Evolutionary conservation across 768 basidiomycete species (phyloP).

Genomic region (Chalciporus sphaerocephalus): DNA sequence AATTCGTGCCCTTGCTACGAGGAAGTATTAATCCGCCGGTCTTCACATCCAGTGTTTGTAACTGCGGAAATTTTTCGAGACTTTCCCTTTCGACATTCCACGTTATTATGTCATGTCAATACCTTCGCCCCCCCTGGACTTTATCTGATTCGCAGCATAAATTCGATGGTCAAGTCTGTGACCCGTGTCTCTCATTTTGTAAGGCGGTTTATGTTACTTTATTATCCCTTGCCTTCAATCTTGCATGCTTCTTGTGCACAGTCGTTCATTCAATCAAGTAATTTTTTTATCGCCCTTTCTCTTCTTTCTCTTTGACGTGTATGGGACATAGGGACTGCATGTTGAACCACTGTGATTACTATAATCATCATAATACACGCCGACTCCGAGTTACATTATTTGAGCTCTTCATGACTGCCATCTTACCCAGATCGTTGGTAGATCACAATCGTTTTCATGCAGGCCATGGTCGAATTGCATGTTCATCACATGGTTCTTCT

Average conservation of each 20-base stretch:
- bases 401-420: neutral
- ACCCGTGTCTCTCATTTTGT: conserved; percentile 26
- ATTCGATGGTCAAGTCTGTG: conserved; percentile 17
- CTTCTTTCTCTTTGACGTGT: conserved; percentile 33
- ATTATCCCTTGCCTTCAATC: conserved; percentile 25
- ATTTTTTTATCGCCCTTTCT: conserved; percentile 14
- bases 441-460: conserved; percentile 12
- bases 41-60: conserved; percentile 1
- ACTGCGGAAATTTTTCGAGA: neutral
- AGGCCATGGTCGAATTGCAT: conserved; percentile 57
- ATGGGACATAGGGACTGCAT: conserved; percentile 33
- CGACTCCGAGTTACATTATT: neutral
- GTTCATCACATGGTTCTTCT: conserved; percentile 48
- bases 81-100: neutral
- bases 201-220: conserved; percentile 24
- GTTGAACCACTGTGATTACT: conserved; percentile 26
- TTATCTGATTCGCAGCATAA: conserved; percentile 19
- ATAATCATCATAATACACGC: conserved; percentile 19
- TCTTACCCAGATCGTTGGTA: neutral
- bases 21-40: conserved; percentile 55
- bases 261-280: conserved; percentile 14
- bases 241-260: conserved; percentile 28
- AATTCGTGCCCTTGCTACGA: conserved; percentile 81
- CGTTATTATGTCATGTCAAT: conserved; percentile 16
- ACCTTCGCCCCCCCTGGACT: conserved; percentile 17